Percentiles rank a stretch among this genome's conserved stretches.
Conservation (phyloP, 495 filamentous ascomycete genomes). For the Rhypophila decipiens region DNA sequence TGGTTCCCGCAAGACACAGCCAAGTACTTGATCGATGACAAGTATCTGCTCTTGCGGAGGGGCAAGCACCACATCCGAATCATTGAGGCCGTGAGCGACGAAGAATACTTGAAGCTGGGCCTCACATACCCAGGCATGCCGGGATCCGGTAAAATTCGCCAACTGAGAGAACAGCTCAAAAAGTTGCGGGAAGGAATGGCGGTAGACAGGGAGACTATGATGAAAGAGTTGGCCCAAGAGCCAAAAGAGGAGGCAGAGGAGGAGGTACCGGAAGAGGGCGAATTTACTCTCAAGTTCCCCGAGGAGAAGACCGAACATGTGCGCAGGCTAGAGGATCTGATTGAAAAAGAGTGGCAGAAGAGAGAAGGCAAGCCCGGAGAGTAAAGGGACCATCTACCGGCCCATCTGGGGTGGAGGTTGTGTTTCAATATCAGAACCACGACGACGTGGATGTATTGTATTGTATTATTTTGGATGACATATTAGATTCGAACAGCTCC, state of each 20-base stretch:
- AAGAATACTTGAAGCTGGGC: slow-evolving; percentile 50
- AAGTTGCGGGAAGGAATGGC: slow-evolving; percentile 9
- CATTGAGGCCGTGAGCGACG: slow-evolving; percentile 64
- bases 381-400: no score
- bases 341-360: slow-evolving; percentile 13
- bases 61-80: slow-evolving; percentile 79
- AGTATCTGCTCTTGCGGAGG: slow-evolving; percentile 60
- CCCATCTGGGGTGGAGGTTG: no score
- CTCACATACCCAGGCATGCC: slow-evolving; percentile 39
- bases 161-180: slow-evolving; percentile 19
- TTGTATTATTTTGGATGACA: no score
- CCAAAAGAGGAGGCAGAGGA: slow-evolving; percentile 2
- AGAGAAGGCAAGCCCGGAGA: not conserved
- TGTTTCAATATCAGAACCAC: no score
- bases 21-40: slow-evolving; percentile 57
- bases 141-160: slow-evolving; percentile 29
- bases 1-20: slow-evolving; percentile 52
- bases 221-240: slow-evolving; percentile 40
- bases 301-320: slow-evolving; percentile 11
- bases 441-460: no score
- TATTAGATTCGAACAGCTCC: no score
- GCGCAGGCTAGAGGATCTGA: slow-evolving; percentile 9
- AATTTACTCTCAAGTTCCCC: slow-evolving; percentile 7
- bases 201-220: not conserved
- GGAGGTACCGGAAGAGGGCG: not conserved